phyloP scores from a whole-genome alignment of 139 green algal genomes.

The Picochlorum sp. region DNA sequence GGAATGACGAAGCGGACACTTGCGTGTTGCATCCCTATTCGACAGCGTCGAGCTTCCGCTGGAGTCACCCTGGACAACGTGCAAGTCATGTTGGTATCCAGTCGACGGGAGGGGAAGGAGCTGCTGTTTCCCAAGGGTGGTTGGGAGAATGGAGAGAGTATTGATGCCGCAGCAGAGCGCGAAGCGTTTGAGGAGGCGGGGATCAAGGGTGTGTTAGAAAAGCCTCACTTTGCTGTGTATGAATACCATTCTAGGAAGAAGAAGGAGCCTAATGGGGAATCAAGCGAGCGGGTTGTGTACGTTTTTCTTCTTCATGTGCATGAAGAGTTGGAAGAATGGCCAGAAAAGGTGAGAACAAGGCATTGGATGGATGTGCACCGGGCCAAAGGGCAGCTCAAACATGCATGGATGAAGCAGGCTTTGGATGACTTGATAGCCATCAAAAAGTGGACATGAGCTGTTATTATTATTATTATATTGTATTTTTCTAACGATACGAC shows the following conservation, averaged over 20 bases:
- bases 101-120: conserved; percentile 51
- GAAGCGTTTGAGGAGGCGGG: conserved; percentile 92
- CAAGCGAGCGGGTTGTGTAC: conserved; percentile 43
- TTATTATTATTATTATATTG: conserved; percentile 5
- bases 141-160: conserved; percentile 86
- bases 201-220: conserved; percentile 70
- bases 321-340: conserved; percentile 78
- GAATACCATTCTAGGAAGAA: conserved; percentile 17
- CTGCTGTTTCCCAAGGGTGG: conserved; percentile 86
- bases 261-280: conserved; percentile 23
- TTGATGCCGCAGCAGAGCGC: conserved; percentile 64
- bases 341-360: conserved; percentile 36
- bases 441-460: background rate
- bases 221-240: conserved; percentile 64
- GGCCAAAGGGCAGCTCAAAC: background rate
- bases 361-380: too few relatives aligned
- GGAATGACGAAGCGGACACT: background rate
- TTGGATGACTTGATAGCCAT: conserved; percentile 22
- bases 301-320: conserved; percentile 75
- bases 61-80: conserved; percentile 18
- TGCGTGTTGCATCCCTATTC: conserved; percentile 73
- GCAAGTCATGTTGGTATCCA: conserved; percentile 67
- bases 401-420: conserved; percentile 77
- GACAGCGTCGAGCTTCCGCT: conserved; percentile 16
- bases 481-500: conserved; percentile 22